A percentile compares a stretch with the other conserved stretches of the same genome.
phyloP scores from a whole-genome alignment of 1,139 yeast genomes.

The Yamadazyma sp. region DNA sequence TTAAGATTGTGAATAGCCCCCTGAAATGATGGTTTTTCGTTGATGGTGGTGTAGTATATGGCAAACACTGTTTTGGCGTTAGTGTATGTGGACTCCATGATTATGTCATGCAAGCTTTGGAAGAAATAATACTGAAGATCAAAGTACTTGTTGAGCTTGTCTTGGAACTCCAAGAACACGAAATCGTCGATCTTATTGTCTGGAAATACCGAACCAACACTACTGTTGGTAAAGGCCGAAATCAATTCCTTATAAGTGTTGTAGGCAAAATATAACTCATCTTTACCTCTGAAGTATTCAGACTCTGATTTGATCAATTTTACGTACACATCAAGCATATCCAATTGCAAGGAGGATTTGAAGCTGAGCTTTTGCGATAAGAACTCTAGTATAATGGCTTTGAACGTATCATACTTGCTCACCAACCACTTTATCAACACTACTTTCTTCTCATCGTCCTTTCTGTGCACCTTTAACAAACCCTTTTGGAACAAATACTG shows the following conservation, averaged over 20 bases:
- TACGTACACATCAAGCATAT: slow-evolving; percentile 62
- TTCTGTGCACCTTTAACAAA: slow-evolving; percentile 39
- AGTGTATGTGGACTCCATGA: slow-evolving; percentile 16
- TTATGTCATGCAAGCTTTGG: slow-evolving; percentile 23
- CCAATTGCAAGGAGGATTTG: slow-evolving; percentile 53
- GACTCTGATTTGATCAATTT: slow-evolving; percentile 65
- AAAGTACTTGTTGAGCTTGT: slow-evolving; percentile 53
- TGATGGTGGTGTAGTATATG: slow-evolving; percentile 40
- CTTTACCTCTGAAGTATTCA: slow-evolving; percentile 45
- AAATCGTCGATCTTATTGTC: slow-evolving; percentile 57
- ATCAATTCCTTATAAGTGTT: slow-evolving; percentile 52
- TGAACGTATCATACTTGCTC: slow-evolving; percentile 59
- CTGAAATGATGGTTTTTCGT: slow-evolving; percentile 25
- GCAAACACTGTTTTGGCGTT: slow-evolving; percentile 28
- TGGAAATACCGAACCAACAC: slow-evolving; percentile 32
- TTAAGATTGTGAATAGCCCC: slow-evolving; percentile 30
- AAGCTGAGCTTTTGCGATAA: slow-evolving; percentile 33
- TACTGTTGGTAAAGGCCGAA: slow-evolving; percentile 40
- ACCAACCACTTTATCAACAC: slow-evolving; percentile 63
- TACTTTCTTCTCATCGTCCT: slow-evolving; percentile 45
- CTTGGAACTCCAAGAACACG: slow-evolving; percentile 59
- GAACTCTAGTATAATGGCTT: slow-evolving; percentile 41
- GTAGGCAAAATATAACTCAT: slow-evolving; percentile 62
- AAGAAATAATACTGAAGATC: slow-evolving; percentile 71
- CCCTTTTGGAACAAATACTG: slow-evolving; percentile 53